These are phyloP conservation scores for Leptographium radiaticola DNA, from an alignment of 2,329 filamentous ascomycete genomes.

Conservation along the genomic window DNA sequence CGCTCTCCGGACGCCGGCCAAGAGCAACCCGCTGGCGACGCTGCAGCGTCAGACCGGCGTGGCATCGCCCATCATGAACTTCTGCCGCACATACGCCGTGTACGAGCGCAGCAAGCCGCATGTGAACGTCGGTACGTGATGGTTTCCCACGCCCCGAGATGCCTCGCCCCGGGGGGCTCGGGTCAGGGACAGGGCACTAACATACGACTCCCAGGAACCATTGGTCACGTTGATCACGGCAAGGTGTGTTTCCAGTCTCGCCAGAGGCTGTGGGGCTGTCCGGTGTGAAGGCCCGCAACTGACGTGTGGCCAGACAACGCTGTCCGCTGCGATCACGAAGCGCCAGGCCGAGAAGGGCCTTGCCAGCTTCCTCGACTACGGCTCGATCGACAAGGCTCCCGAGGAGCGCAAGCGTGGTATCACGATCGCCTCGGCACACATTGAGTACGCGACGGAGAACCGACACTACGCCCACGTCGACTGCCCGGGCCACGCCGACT, in stretches of 20 bases:
- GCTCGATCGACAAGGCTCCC: constrained; percentile 94
- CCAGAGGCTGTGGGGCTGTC: not conserved
- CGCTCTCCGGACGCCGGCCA: constrained; percentile 36
- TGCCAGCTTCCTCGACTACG: constrained; percentile 93
- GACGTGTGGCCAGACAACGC: constrained; percentile 58
- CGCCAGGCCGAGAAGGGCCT: constrained; percentile 88
- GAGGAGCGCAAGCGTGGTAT: constrained; percentile 99
- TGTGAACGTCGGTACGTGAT: constrained; percentile 77
- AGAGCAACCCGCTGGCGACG: constrained; percentile 58
- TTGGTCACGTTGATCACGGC: constrained; percentile 98
- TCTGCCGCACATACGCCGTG: constrained; percentile 51
- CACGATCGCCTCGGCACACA: constrained; percentile 95
- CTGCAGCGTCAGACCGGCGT: constrained; percentile 52
- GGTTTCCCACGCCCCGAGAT: not conserved
- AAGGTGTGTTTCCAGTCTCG: constrained; percentile 49
- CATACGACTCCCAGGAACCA: constrained; percentile 51
- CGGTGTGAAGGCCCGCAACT: not conserved
- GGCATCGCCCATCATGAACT: constrained; percentile 49
- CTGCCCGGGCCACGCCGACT: constrained; percentile 99
- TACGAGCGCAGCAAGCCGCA: constrained; percentile 92
- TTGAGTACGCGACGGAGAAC: constrained; percentile 90
- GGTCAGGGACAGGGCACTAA: not conserved
- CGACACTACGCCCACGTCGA: constrained; percentile 99
- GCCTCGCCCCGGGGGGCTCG: not conserved
- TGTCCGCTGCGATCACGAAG: constrained; percentile 98